Evolutionary conservation across 805 yeast genomes (phyloP), one percentile per base, ranked within the genome.

Genomic region (Starmerella asiatica): DNA sequence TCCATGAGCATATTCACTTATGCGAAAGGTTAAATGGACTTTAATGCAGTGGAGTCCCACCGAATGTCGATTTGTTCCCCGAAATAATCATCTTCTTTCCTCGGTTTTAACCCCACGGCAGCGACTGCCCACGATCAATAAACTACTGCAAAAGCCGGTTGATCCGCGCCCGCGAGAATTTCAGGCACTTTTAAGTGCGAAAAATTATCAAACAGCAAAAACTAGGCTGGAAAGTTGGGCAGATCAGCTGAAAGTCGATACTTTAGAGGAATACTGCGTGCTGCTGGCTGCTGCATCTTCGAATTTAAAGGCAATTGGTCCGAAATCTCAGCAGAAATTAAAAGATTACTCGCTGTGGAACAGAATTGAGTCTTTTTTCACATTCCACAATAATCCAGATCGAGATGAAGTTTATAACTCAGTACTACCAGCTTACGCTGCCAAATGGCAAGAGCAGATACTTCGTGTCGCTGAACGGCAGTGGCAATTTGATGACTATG

Each of bases 121-220:
- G 14, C 19, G 49, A 11, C 35, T 43, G 2, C 47, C 51, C 1
- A 32, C 36, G 4, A 37, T 47, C 11, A 44, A 47, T 32, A 40
- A 38, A 29, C 19, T 44, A 2, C 12, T 32, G 12, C 14, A 15
- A 3, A n/a, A 9, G 3, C 37, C 42, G n/a, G 21, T 34, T 6
- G 48, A 41, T 27, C 19, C 29, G 2, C 29, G 41, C 7, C 34
- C 40, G n/a, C 20, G 5, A 1, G 23, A 19, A 14, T 44, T 41
- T 28, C 3, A 16, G 8, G 17, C 32, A 16, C 21, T 19, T 4
- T 2, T 41, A 14, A 21, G 17, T 7, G n/a, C 24, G 17, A 15
- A 8, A 16, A 20, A 34, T 2, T 15, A 11, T 4, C 18, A 29
- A 4, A 4, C 3, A 3, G 38, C 32, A 4, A 15, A 11, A 15